Evolutionary conservation across 2,329 filamentous ascomycete species (phyloP).

Genomic region (Lachnum nothofagi): DNA sequence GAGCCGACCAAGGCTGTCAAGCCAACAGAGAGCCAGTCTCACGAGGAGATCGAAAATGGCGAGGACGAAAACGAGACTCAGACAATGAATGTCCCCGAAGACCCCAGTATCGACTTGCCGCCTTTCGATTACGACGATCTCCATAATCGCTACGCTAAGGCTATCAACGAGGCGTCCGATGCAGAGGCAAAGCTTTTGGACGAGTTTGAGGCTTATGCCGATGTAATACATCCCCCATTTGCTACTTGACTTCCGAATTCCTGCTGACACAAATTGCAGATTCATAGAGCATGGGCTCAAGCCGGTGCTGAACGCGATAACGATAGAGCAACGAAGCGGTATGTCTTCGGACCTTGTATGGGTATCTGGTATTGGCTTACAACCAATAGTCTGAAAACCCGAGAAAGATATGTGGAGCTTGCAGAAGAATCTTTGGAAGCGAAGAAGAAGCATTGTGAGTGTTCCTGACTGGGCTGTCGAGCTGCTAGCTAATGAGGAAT

Average conservation of each 20-base stretch:
- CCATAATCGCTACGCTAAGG: slow-evolving; percentile 60
- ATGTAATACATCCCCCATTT: not conserved
- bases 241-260: not conserved
- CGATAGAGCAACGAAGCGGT: slow-evolving; percentile 73
- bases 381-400: slow-evolving; percentile 63
- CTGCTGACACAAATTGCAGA: slow-evolving; percentile 44
- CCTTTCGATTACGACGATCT: slow-evolving; percentile 73
- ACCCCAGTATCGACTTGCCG: slow-evolving; percentile 20
- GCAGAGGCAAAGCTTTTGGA: slow-evolving; percentile 61
- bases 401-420: slow-evolving; percentile 68
- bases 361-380: slow-evolving; percentile 11
- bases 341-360: slow-evolving; percentile 20
- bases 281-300: slow-evolving; percentile 71
- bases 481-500: slow-evolving; percentile 9
- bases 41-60: not conserved
- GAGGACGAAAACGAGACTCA: not conserved
- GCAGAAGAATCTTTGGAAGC: slow-evolving; percentile 66
- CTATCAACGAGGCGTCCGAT: slow-evolving; percentile 56
- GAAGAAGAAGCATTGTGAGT: slow-evolving; percentile 76
- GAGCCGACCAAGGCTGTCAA: not conserved
- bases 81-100: not conserved
- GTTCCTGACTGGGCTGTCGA: not conserved
- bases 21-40: not conserved
- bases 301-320: slow-evolving; percentile 69
- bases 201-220: slow-evolving; percentile 43